These are phyloP conservation scores for Monilinia polystroma DNA, from an alignment of 2,329 filamentous ascomycete species.

Conservation along the genomic window DNA sequence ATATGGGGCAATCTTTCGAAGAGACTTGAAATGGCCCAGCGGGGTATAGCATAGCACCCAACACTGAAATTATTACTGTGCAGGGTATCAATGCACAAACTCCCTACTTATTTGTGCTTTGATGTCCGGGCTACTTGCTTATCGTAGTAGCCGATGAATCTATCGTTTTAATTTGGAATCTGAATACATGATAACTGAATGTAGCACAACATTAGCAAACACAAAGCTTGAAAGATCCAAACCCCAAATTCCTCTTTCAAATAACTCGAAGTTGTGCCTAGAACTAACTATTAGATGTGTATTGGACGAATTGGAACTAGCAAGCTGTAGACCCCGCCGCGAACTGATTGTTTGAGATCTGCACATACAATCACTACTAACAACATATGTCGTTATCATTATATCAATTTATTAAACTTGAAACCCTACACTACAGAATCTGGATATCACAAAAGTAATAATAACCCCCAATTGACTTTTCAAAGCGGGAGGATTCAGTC, in stretches of 20 bases:
- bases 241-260: no score
- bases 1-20: not conserved
- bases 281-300: not conserved
- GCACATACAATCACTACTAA: not conserved
- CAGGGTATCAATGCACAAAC: no score
- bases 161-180: not conserved
- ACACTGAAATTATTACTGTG: no score
- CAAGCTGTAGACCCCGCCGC: no score
- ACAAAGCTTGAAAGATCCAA: not conserved
- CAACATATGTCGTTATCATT: no score
- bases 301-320: not conserved
- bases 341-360: not conserved
- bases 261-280: not conserved
- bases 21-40: not conserved
- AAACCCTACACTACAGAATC: not conserved
- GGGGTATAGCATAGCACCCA: no score
- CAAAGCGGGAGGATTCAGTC: not conserved
- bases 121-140: not conserved
- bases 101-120: not conserved
- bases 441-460: not conserved
- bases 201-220: not conserved
- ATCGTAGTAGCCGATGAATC: not conserved
- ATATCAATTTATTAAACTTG: not conserved
- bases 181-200: not conserved
- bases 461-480: no score